phyloP scores from a whole-genome alignment of 2,329 filamentous ascomycete genomes.

The Anthostomella pinea region DNA sequence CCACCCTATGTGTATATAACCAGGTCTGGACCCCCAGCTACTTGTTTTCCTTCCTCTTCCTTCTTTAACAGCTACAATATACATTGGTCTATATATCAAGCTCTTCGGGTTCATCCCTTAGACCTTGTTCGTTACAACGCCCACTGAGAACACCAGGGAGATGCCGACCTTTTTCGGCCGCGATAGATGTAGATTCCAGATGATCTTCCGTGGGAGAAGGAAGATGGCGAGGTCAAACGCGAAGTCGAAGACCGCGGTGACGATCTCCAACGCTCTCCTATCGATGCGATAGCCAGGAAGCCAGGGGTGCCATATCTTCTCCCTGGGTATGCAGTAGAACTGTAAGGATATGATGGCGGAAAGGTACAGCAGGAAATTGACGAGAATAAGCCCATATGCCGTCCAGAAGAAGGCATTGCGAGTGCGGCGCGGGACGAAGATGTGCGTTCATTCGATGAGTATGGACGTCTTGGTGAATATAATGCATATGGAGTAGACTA shows the following conservation, averaged over 20 bases:
- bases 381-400: slow-evolving; percentile 17
- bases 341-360: slow-evolving; percentile 22
- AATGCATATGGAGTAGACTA: slow-evolving; percentile 8
- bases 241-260: slow-evolving; percentile 41
- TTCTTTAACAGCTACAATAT: too few species aligned
- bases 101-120: too few species aligned
- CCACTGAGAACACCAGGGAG: slow-evolving; percentile 38
- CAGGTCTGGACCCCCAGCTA: too few species aligned
- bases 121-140: too few species aligned
- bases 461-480: slow-evolving; percentile 13
- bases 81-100: too few species aligned
- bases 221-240: slow-evolving; percentile 40
- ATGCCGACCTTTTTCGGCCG: slow-evolving; percentile 39
- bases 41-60: too few species aligned
- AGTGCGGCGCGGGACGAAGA: slow-evolving; percentile 16
- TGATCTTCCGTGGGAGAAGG: slow-evolving; percentile 38
- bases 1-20: too few species aligned
- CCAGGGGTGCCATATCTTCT: slow-evolving; percentile 25
- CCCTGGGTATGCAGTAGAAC: slow-evolving; percentile 27
- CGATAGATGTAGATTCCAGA: slow-evolving; percentile 39
- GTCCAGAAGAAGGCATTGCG: slow-evolving; percentile 22
- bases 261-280: slow-evolving; percentile 39
- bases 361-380: slow-evolving; percentile 20
- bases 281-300: slow-evolving; percentile 33
- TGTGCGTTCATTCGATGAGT: slow-evolving; percentile 16